phyloP scores from a whole-genome alignment of 1,284 basidiomycete species.

The Ceratobasidium sp. region DNA sequence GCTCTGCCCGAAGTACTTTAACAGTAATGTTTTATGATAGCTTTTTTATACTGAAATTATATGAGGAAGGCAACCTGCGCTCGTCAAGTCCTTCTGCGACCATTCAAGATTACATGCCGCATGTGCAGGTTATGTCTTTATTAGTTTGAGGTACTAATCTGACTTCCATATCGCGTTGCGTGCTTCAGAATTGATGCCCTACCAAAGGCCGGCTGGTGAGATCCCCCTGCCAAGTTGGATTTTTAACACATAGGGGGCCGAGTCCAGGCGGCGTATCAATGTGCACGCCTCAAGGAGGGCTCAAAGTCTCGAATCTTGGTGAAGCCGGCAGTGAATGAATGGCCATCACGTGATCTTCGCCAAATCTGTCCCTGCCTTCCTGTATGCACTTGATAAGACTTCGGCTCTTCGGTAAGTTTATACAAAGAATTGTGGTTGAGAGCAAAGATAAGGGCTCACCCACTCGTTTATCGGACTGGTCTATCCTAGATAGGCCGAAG shows the following conservation, averaged over 20 bases:
- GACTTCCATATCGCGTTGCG: too few relatives aligned
- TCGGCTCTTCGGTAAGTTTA: constrained; percentile 35
- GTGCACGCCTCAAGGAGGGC: not conserved
- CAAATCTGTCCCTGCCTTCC: constrained; percentile 11
- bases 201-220: too few relatives aligned
- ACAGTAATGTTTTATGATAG: too few relatives aligned
- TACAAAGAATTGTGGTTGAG: not conserved
- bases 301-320: not conserved
- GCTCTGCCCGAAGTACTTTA: too few relatives aligned
- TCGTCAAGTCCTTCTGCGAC: too few relatives aligned
- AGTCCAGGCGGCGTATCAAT: not conserved
- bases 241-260: not conserved
- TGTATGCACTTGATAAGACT: constrained; percentile 29
- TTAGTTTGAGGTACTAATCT: too few relatives aligned
- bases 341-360: constrained; percentile 21
- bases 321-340: not conserved
- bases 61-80: too few relatives aligned
- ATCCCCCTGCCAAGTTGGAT: not conserved
- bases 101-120: too few relatives aligned
- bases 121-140: too few relatives aligned
- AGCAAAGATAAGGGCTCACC: constrained; percentile 15
- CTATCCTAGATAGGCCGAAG: constrained; percentile 12
- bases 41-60: too few relatives aligned
- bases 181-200: too few relatives aligned
- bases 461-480: not conserved